Evolutionary conservation across 1,284 basidiomycete species (phyloP).

Genomic region (Apiotrichum akiyoshidainum): DNA sequence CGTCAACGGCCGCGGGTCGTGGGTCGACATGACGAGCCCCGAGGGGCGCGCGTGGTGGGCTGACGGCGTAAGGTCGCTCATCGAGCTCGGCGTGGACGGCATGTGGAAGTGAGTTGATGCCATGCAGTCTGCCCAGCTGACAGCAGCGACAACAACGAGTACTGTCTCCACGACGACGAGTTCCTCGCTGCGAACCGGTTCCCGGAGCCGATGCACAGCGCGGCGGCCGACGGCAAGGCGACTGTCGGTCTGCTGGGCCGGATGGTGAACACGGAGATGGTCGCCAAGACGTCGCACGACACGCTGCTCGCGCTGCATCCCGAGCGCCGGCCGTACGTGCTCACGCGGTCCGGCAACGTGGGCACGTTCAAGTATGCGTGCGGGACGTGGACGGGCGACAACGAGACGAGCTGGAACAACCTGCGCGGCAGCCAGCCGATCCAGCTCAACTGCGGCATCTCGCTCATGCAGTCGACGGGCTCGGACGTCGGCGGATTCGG

Average conservation of each 20-base stretch:
- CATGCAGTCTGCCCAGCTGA: conserved; percentile 3
- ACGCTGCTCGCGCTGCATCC: conserved; percentile 38
- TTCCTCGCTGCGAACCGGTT: conserved; percentile 37
- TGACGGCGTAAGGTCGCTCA: conserved; percentile 46
- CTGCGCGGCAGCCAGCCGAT: conserved; percentile 49
- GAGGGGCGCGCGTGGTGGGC: conserved; percentile 52
- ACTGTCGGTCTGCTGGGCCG: conserved; percentile 48
- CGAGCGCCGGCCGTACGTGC: conserved; percentile 47
- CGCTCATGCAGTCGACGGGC: conserved; percentile 43
- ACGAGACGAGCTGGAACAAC: conserved; percentile 50
- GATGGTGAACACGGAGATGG: conserved; percentile 51
- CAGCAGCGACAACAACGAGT: conserved; percentile 53
- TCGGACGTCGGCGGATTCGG: conserved; percentile 53
- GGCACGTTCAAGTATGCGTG: conserved; percentile 51
- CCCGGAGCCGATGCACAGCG: conserved; percentile 23
- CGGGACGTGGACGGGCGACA: conserved; percentile 53
- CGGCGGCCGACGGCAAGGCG: conserved; percentile 24
- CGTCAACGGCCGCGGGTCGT: conserved; percentile 48
- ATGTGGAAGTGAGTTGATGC: conserved; percentile 53
- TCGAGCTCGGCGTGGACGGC: conserved; percentile 49
- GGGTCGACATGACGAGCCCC: conserved; percentile 51
- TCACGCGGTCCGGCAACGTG: conserved; percentile 52
- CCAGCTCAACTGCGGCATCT: conserved; percentile 48
- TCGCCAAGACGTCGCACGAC: conserved; percentile 48
- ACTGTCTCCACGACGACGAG: conserved; percentile 49